phyloP scores from a whole-genome alignment of 2,329 filamentous ascomycete genomes.

The Scedosporium dehoogii region DNA sequence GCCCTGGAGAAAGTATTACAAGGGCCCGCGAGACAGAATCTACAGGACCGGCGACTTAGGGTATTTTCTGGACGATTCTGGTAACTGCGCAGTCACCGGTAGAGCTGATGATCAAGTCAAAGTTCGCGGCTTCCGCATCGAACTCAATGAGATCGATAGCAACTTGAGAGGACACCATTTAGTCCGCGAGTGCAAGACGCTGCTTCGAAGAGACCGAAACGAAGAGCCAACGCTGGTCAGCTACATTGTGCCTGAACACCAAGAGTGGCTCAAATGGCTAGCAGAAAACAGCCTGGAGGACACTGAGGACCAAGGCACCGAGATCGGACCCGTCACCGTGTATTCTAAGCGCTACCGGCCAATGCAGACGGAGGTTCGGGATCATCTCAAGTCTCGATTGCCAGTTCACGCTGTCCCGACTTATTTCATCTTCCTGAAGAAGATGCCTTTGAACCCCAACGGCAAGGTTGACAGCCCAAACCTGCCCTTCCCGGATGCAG shows the following conservation, averaged over 20 bases:
- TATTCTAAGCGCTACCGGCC: slow-evolving; percentile 28
- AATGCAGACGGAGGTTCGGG: slow-evolving; percentile 24
- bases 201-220: slow-evolving; percentile 73
- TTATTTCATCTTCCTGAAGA: slow-evolving; percentile 20
- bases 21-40: too few species aligned
- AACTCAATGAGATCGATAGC: slow-evolving; percentile 85
- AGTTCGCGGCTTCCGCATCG: slow-evolving; percentile 90
- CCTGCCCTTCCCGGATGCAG: slow-evolving; percentile 55
- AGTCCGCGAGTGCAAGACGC: slow-evolving; percentile 74
- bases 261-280: slow-evolving; percentile 63
- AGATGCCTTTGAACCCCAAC: slow-evolving; percentile 45
- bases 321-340: slow-evolving; percentile 10
- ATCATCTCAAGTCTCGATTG: slow-evolving; percentile 23
- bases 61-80: too few species aligned
- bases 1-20: too few species aligned
- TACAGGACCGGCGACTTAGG: too few species aligned
- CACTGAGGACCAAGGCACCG: not conserved
- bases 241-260: slow-evolving; percentile 78
- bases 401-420: slow-evolving; percentile 24
- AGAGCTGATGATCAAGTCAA: slow-evolving; percentile 33
- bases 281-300: slow-evolving; percentile 9
- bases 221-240: slow-evolving; percentile 81
- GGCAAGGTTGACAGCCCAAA: slow-evolving; percentile 72
- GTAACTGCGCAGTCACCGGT: too few species aligned
- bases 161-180: slow-evolving; percentile 66